Evolutionary conservation across 306 rosid genomes (phyloP).

Genomic region (Malus fusca): DNA sequence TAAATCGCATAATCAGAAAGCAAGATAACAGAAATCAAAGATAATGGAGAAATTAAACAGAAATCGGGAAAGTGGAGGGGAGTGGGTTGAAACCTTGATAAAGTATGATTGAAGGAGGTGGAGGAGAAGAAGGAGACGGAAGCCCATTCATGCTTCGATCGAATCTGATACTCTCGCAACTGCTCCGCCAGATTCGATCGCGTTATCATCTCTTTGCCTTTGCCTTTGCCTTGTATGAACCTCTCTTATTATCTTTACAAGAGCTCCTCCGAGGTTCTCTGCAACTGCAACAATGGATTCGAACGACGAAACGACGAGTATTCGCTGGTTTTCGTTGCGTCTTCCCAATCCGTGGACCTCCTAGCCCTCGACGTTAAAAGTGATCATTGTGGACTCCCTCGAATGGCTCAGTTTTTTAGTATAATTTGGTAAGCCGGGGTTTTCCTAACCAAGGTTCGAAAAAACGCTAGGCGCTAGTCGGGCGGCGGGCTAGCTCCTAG

Average conservation of each 20-base stretch:
- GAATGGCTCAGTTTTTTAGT: no score
- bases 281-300: background rate
- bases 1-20: background rate
- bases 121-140: constrained; percentile 96
- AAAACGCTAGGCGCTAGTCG: no score
- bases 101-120: constrained; percentile 60
- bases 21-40: background rate
- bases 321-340: background rate
- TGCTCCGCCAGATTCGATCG: constrained; percentile 99
- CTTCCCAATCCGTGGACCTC: constrained; percentile 10
- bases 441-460: no score
- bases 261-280: background rate
- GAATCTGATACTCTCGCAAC: constrained; percentile 95
- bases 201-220: constrained; percentile 61
- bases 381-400: no score
- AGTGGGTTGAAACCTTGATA: constrained; percentile 52
- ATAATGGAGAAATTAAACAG: background rate
- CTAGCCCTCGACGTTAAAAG: background rate
- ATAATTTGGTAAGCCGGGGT: background rate
- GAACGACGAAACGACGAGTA: background rate
- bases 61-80: background rate
- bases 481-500: no score
- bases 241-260: background rate
- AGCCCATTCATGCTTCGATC: constrained; percentile 99
- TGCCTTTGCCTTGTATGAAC: background rate